Conservation (phyloP, 352 stramenopile species). For the Phytophthora kernoviae region DNA sequence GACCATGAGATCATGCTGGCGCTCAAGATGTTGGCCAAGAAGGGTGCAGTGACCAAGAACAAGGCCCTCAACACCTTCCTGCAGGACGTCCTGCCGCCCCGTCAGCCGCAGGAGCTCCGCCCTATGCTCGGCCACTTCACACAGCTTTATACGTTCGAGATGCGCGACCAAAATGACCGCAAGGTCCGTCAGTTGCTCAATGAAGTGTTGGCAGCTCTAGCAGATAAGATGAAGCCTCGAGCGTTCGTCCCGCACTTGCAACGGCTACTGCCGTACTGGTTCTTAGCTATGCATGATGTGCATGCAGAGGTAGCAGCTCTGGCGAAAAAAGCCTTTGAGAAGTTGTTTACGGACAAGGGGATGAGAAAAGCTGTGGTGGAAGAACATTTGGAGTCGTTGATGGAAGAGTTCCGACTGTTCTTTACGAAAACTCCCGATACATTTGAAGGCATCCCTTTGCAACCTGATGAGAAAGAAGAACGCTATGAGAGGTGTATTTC, state of each 20-base stretch:
- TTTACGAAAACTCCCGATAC: conserved; percentile 63
- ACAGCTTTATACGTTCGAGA: conserved; percentile 79
- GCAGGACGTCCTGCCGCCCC: conserved; percentile 60
- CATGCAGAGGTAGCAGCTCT: conserved; percentile 56
- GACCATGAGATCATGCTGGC: conserved; percentile 80
- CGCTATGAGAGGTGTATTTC: conserved; percentile 78
- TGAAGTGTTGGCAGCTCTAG: conserved; percentile 64
- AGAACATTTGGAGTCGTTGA: conserved; percentile 45
- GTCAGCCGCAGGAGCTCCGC: conserved; percentile 61
- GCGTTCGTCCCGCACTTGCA: conserved; percentile 76
- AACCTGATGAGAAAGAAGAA: conserved; percentile 72
- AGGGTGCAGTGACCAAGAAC: conserved; percentile 78
- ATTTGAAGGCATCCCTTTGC: conserved; percentile 64
- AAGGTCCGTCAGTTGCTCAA: conserved; percentile 82
- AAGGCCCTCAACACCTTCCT: conserved; percentile 80
- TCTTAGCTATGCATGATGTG: conserved; percentile 80
- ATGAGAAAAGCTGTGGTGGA: conserved; percentile 39
- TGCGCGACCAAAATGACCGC: conserved; percentile 85
- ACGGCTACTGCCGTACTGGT: conserved; percentile 79
- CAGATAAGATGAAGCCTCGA: conserved; percentile 67
- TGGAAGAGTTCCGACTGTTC: conserved; percentile 72
- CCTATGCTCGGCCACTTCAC: conserved; percentile 78
- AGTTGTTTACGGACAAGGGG: conserved; percentile 50
- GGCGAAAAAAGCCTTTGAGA: conserved; percentile 56
- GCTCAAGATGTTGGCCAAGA: conserved; percentile 89